phyloP scores from a whole-genome alignment of 116 monocot species.

The Posidonia oceanica region DNA sequence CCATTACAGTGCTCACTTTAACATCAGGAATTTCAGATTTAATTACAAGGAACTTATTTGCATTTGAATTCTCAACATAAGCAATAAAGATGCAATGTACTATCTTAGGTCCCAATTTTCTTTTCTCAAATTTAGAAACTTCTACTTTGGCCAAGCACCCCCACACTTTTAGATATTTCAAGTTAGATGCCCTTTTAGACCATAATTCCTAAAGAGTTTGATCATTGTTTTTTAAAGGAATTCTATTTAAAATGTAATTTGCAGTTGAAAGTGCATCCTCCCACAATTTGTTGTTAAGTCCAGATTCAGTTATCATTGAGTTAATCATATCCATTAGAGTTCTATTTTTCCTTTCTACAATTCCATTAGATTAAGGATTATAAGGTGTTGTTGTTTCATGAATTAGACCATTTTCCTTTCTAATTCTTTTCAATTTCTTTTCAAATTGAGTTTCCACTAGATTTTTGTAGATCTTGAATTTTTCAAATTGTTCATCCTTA shows the following conservation, averaged over 20 bases:
- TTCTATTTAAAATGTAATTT: conserved; percentile 1
- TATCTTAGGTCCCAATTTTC: conserved; percentile 6
- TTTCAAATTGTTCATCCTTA: conserved; percentile 6
- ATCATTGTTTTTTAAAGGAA: background rate
- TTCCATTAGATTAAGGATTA: conserved; percentile 6
- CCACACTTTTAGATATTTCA: conserved; percentile 8
- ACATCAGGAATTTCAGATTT: conserved; percentile 5
- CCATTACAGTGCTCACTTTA: background rate
- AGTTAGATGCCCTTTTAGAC: background rate
- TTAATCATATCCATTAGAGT: conserved; percentile 5
- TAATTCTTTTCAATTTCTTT: background rate
- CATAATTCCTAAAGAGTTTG: conserved; percentile 6
- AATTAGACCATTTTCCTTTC: conserved; percentile 5
- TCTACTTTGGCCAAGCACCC: conserved; percentile 1
- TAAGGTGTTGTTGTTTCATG: conserved; percentile 5
- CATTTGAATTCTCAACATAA: conserved; percentile 5
- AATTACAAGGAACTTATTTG: conserved; percentile 2
- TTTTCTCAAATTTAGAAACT: conserved; percentile 1
- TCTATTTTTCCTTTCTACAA: background rate
- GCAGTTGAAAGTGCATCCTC: background rate
- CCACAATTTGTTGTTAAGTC: background rate
- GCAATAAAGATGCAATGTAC: conserved; percentile 6
- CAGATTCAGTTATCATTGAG: conserved; percentile 2
- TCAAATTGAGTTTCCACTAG: conserved; percentile 3
- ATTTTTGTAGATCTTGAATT: conserved; percentile 1